Percentiles rank a stretch among this genome's conserved stretches.
These are phyloP conservation scores for Vigna angularis DNA, from an alignment of 306 rosid genomes.

Conservation along the genomic window DNA sequence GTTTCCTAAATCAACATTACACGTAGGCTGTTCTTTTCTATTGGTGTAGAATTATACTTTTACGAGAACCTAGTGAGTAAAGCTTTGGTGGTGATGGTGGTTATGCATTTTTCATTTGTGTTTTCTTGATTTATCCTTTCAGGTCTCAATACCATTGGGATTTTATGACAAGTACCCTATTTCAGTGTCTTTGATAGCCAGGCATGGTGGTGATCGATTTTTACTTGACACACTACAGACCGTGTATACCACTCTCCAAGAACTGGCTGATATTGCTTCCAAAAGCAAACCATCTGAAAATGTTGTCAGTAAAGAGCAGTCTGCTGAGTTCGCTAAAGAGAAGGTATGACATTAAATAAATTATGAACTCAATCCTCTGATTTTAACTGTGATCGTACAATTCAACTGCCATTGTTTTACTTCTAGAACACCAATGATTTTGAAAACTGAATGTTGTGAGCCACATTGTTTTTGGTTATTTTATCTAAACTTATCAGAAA, in stretches of 20 bases:
- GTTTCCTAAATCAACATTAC: conserved; percentile 10
- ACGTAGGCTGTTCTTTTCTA: neutral
- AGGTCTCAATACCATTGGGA: conserved; percentile 93
- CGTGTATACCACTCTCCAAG: conserved; percentile 74
- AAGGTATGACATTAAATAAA: conserved; percentile 58
- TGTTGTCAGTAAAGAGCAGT: conserved; percentile 74
- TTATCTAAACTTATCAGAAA: conserved; percentile 16
- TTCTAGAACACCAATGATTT: conserved; percentile 10
- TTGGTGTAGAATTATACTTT: conserved; percentile 1
- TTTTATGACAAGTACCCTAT: conserved; percentile 73
- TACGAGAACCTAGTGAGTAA: neutral
- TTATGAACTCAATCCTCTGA: conserved; percentile 26
- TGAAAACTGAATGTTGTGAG: neutral
- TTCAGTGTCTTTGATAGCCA: conserved; percentile 91
- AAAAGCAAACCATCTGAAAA: conserved; percentile 67
- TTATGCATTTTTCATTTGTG: conserved; percentile 31
- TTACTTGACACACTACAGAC: conserved; percentile 76
- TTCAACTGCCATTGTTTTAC: conserved; percentile 13
- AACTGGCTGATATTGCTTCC: conserved; percentile 78
- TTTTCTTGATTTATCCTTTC: conserved; percentile 47
- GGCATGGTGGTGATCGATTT: conserved; percentile 96
- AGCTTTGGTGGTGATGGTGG: conserved; percentile 13
- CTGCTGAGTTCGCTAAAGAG: conserved; percentile 93
- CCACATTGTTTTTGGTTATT: conserved; percentile 19
- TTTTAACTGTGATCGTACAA: conserved; percentile 28